phyloP scores from a whole-genome alignment of 1,139 yeast species.

The Yarrowia galli region DNA sequence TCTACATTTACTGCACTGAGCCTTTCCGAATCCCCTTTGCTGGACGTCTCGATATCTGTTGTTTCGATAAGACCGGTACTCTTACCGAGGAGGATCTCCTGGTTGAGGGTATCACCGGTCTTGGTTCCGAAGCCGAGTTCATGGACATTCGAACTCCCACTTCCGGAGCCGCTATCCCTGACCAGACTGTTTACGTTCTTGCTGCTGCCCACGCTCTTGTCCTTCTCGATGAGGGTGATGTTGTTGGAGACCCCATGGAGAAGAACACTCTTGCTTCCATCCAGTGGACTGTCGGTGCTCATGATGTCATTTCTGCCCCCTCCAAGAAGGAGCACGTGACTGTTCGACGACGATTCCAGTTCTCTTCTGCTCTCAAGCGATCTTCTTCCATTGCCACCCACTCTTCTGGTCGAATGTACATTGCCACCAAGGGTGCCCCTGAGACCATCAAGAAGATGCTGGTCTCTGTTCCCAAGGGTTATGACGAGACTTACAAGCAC shows the following conservation, averaged over 20 bases:
- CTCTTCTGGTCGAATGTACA: slow-evolving; percentile 61
- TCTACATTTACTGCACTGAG: slow-evolving; percentile 93
- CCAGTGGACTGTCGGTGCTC: slow-evolving; percentile 80
- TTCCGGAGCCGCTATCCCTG: slow-evolving; percentile 62
- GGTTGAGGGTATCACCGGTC: slow-evolving; percentile 95
- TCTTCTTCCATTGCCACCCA: slow-evolving; percentile 86
- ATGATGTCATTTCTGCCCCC: slow-evolving; percentile 55
- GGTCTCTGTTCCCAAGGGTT: slow-evolving; percentile 70
- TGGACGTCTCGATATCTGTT: slow-evolving; percentile 97
- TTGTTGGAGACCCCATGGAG: slow-evolving; percentile 99
- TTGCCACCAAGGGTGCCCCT: slow-evolving; percentile 99
- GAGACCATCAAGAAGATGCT: slow-evolving; percentile 89
- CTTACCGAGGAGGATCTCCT: slow-evolving; percentile 95
- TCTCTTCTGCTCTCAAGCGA: slow-evolving; percentile 93
- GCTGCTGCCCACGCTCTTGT: slow-evolving; percentile 98
- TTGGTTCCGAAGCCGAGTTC: slow-evolving; percentile 50
- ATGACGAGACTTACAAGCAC: slow-evolving; percentile 86
- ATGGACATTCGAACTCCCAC: slow-evolving; percentile 57
- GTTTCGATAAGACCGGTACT: slow-evolving; percentile 98
- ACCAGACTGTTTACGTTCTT: slow-evolving; percentile 71
- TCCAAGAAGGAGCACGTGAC: slow-evolving; percentile 58
- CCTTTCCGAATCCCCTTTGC: slow-evolving; percentile 98
- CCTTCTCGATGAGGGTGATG: slow-evolving; percentile 90
- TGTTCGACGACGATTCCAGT: slow-evolving; percentile 93
- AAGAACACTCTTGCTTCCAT: slow-evolving; percentile 91